Evolutionary conservation across 768 basidiomycete species (phyloP).

Genomic region (Kwoniella sp.): DNA sequence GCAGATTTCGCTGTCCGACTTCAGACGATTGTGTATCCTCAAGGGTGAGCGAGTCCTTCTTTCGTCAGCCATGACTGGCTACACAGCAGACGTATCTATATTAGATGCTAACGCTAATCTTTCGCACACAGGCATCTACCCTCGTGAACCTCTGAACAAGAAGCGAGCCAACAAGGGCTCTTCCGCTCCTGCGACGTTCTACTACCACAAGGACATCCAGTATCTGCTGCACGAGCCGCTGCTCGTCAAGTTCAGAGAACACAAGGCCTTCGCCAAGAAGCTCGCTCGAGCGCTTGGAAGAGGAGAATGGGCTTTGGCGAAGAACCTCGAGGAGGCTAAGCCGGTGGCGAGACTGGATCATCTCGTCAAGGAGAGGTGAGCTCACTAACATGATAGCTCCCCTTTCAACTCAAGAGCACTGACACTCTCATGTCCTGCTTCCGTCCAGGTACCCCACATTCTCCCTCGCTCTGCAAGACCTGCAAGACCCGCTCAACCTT

Average conservation of each 20-base stretch:
- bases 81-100: slow-evolving; percentile 7
- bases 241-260: slow-evolving; percentile 87
- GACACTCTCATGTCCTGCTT: neutral
- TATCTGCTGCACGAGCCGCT: slow-evolving; percentile 97
- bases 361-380: slow-evolving; percentile 93
- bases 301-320: slow-evolving; percentile 92
- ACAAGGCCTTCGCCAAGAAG: slow-evolving; percentile 98
- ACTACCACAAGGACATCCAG: slow-evolving; percentile 96
- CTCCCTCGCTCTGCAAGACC: slow-evolving; percentile 89
- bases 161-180: slow-evolving; percentile 98
- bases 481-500: slow-evolving; percentile 96
- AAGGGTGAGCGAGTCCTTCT: slow-evolving; percentile 70
- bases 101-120: neutral
- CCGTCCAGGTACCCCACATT: slow-evolving; percentile 87
- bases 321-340: slow-evolving; percentile 88
- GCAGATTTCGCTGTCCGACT: slow-evolving; percentile 95
- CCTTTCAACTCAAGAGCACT: no score
- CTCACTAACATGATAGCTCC: slow-evolving; percentile 13
- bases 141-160: slow-evolving; percentile 86
- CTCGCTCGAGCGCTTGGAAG: slow-evolving; percentile 87
- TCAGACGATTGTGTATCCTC: slow-evolving; percentile 91
- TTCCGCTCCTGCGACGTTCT: slow-evolving; percentile 94
- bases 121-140: slow-evolving; percentile 79
- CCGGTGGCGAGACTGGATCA: slow-evolving; percentile 91
- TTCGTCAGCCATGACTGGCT: slow-evolving; percentile 7